phyloP scores from a whole-genome alignment of 164 flowering plant species.

The Sextonia rubra region DNA sequence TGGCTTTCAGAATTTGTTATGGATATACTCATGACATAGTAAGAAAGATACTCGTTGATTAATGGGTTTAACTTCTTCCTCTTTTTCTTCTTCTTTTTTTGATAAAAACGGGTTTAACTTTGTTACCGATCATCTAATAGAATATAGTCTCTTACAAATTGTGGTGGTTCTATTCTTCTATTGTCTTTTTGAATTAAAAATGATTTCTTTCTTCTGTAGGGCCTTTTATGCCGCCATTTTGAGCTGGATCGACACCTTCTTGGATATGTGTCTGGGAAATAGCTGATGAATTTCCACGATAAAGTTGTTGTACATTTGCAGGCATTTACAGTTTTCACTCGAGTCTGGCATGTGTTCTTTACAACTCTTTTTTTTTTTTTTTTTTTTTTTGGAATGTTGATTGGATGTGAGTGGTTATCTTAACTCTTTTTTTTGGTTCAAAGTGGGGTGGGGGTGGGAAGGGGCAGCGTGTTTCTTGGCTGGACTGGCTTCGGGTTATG shows the following conservation, averaged over 20 bases:
- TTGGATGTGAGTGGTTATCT: not conserved
- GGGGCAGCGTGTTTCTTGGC: too few species aligned
- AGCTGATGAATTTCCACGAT: constrained; percentile 13
- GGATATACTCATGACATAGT: not conserved
- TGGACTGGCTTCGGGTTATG: not conserved
- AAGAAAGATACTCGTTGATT: not conserved
- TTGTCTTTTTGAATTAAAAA: not conserved
- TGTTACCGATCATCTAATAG: not conserved
- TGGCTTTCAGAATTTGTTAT: too few species aligned
- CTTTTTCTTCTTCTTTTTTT: too few species aligned
- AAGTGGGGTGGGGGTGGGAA: not conserved
- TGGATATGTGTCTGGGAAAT: constrained; percentile 58
- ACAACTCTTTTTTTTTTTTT: not conserved
- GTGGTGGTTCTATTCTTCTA: not conserved
- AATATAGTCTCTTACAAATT: not conserved
- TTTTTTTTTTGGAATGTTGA: not conserved
- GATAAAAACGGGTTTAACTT: not conserved
- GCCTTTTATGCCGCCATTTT: constrained; percentile 58
- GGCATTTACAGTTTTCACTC: not conserved
- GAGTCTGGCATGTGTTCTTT: not conserved
- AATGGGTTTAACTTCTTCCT: not conserved
- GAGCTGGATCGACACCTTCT: constrained; percentile 80
- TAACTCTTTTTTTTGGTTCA: not conserved
- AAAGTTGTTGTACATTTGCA: not conserved
- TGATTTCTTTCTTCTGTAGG: constrained; percentile 38